Base-by-base conservation (phyloP, 1,284 basidiomycete genomes). In the Tylopilus sp. region DNA sequence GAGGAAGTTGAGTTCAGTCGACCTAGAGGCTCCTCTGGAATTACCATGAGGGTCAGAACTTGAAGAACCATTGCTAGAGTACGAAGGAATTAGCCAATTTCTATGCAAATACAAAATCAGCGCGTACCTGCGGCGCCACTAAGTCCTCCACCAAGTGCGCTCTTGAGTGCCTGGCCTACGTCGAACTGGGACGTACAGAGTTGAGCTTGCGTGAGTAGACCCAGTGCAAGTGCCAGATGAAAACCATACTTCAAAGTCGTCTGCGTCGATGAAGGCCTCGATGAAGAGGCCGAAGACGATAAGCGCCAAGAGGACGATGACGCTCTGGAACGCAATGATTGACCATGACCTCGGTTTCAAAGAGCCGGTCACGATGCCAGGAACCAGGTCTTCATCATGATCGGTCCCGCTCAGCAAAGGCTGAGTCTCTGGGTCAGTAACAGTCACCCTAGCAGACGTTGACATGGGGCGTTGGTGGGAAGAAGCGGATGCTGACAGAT, bases 51-150 rank as follows among this genome's bases (percentile, higher is more conserved):
- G 1, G 90, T 89, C 54, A 95, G 78, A 18, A 97, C 95, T 76
- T 97, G 95, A 6, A 97, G 82, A 12, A 97, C 86, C 95, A 96
- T 96, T 0, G 95, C 95, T 87, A 55, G 32, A 66, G 41, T 41
- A 56, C 38, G 52, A 44, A 51, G n/a, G 26, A n/a, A 67, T 56
- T 9, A 4, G 22, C 9, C 15, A 26, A 47, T 26, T 19, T 26
- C 41, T 18, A 16, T 47, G 60, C 33, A 38, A 44, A 18, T 9
- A 19, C 12, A 26, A 3, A 19, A 39, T 32, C 29, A 32, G 33
- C 26, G 8, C 81, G 68, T 72, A 88, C 90, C 92, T 69, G 91
- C 92, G 36, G 95, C 95, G 62, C 95, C 95, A 67, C 93, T 94
- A 57, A 96, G 77, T 3, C 95, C 95, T 41, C 95, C 95, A 12